Evolutionary conservation across 805 yeast genomes (phyloP).

Genomic region (Sugiyamaella marilandica): DNA sequence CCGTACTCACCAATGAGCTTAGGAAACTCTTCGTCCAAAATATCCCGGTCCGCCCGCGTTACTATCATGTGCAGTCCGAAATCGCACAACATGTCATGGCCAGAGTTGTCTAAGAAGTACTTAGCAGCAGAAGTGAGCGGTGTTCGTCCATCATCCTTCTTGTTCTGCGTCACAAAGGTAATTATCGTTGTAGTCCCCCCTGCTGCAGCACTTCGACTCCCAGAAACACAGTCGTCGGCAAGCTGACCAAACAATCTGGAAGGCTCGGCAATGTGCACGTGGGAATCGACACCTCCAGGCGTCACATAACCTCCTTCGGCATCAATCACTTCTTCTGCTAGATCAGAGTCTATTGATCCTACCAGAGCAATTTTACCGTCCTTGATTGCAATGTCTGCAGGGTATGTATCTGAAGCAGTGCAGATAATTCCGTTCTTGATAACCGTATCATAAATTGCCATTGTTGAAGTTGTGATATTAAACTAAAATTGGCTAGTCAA

Average conservation of each 20-base stretch:
- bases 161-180: conserved; percentile 37
- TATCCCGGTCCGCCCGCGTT: conserved; percentile 25
- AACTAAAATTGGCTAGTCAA: not conserved
- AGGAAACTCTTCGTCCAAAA: conserved; percentile 30
- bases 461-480: not conserved
- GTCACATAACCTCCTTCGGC: conserved; percentile 42
- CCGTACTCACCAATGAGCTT: conserved; percentile 33
- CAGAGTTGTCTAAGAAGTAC: conserved; percentile 20
- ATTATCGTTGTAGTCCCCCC: conserved; percentile 45
- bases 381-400: conserved; percentile 36
- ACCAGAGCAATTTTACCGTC: conserved; percentile 39
- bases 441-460: conserved; percentile 12
- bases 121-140: not conserved
- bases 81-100: conserved; percentile 36
- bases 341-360: conserved; percentile 17
- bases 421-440: conserved; percentile 27
- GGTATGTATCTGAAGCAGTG: conserved; percentile 29
- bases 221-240: conserved; percentile 39
- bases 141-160: conserved; percentile 6
- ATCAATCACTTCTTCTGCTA: conserved; percentile 26
- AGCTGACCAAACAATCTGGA: conserved; percentile 27
- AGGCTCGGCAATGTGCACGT: conserved; percentile 42
- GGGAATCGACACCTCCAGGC: conserved; percentile 46
- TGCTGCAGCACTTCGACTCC: conserved; percentile 39
- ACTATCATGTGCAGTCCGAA: conserved; percentile 42